Evolutionary conservation across 2,329 filamentous ascomycete species (phyloP).

Genomic region (Amylocarpus encephaloides): DNA sequence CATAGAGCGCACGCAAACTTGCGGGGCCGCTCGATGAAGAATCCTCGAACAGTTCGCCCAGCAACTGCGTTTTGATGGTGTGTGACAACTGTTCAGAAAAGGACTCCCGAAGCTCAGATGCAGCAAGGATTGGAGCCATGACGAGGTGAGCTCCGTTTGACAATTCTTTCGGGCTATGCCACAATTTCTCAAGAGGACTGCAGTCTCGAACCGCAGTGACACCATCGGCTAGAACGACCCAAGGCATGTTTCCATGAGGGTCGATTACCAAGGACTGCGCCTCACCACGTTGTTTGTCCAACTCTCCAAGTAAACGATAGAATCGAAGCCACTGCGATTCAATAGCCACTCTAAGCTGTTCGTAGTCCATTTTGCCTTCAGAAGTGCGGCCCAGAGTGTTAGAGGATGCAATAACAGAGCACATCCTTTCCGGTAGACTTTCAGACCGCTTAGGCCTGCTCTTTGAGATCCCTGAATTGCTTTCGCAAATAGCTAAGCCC

Average conservation of each 20-base stretch:
- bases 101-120: conserved; percentile 60
- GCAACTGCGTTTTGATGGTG: conserved; percentile 59
- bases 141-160: conserved; percentile 47
- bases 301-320: conserved; percentile 75
- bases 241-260: conserved; percentile 62
- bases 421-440: conserved; percentile 69
- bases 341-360: conserved; percentile 65
- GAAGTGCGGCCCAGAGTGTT: conserved; percentile 57
- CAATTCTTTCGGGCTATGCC: conserved; percentile 54
- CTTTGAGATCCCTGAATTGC: conserved; percentile 44
- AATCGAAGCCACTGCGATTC: conserved; percentile 86
- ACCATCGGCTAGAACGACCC: conserved; percentile 78
- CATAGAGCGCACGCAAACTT: conserved; percentile 71
- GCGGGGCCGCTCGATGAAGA: conserved; percentile 63
- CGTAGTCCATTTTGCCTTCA: conserved; percentile 65
- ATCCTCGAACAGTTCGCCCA: conserved; percentile 69
- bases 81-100: conserved; percentile 65
- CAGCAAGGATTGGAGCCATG: conserved; percentile 61
- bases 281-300: conserved; percentile 81
- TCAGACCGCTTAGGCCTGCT: conserved; percentile 40
- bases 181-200: conserved; percentile 68
- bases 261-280: conserved; percentile 75
- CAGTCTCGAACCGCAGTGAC: conserved; percentile 74
- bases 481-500: conserved; percentile 74
- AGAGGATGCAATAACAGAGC: conserved; percentile 62